Evolutionary conservation across 1,284 basidiomycete species (phyloP).

Genomic region (Leccinum ponderosum): DNA sequence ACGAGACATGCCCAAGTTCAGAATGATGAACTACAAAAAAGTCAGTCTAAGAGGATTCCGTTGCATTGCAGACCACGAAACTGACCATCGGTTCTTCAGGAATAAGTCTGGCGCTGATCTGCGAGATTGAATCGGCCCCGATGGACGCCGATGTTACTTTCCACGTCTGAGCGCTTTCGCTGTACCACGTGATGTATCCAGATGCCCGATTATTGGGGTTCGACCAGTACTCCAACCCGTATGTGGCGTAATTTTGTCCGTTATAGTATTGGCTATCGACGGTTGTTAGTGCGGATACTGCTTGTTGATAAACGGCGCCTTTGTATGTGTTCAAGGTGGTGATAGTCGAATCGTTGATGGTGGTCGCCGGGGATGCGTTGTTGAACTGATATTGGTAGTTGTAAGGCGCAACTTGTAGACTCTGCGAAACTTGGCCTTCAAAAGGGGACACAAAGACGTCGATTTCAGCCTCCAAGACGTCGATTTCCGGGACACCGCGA

Average conservation of each 20-base stretch:
- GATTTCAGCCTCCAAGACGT: conserved; percentile 75
- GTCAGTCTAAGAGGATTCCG: conserved; percentile 5
- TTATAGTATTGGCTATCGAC: conserved; percentile 57
- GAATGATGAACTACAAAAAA: conserved; percentile 59
- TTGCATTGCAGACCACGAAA: conserved; percentile 5
- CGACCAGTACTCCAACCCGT: conserved; percentile 77
- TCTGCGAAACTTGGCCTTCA: conserved; percentile 74
- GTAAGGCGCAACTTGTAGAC: conserved; percentile 80
- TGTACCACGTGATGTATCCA: conserved; percentile 77
- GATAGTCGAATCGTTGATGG: conserved; percentile 50
- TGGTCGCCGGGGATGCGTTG: conserved; percentile 52
- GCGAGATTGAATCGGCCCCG: conserved; percentile 53
- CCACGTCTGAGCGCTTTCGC: conserved; percentile 63
- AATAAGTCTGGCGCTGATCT: conserved; percentile 65
- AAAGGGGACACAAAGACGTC: conserved; percentile 42
- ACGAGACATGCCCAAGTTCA: conserved; percentile 75
- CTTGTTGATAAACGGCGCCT: conserved; percentile 81
- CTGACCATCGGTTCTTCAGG: conserved; percentile 72
- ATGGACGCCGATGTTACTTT: conserved; percentile 60
- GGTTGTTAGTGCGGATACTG: conserved; percentile 64
- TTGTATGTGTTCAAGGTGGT: conserved; percentile 71
- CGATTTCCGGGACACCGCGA: conserved; percentile 86
- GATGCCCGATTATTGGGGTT: conserved; percentile 59
- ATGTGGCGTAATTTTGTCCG: conserved; percentile 52
- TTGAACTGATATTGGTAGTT: conserved; percentile 66